These are phyloP conservation scores for Amanita pallidorosea DNA, from an alignment of 768 basidiomycete species.

Conservation along the genomic window DNA sequence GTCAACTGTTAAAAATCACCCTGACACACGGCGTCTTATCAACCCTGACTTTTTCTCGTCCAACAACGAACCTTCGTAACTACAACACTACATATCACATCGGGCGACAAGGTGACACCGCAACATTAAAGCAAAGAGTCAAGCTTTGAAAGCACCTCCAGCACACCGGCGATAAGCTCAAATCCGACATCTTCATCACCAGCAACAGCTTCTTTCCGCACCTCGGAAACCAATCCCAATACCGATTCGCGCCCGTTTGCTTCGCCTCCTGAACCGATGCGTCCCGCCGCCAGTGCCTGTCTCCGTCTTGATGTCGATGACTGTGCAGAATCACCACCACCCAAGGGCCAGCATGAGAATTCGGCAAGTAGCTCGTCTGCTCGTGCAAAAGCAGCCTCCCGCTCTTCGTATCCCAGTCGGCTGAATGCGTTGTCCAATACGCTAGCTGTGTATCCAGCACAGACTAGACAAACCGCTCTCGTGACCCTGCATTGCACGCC, in stretches of 20 bases:
- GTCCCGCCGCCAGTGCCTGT: conserved; percentile 20
- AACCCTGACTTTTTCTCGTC: too few species aligned
- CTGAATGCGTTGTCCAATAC: conserved; percentile 93
- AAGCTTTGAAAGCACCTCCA: conserved; percentile 88
- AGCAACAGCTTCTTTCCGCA: conserved; percentile 53
- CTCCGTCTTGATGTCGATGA: conserved; percentile 21
- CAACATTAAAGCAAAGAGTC: conserved; percentile 63
- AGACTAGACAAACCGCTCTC: conserved; percentile 78
- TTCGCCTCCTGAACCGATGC: conserved; percentile 21
- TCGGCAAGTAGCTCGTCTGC: conserved; percentile 93
- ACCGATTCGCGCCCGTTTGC: conserved; percentile 51
- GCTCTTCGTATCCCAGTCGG: conserved; percentile 80
- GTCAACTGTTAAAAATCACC: too few species aligned
- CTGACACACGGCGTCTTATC: too few species aligned
- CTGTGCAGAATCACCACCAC: conserved; percentile 15
- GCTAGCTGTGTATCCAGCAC: conserved; percentile 88
- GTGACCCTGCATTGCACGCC: conserved; percentile 71
- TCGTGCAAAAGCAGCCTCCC: conserved; percentile 87
- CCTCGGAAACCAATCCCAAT: conserved; percentile 65
- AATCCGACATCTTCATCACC: conserved; percentile 77
- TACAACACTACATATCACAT: neutral
- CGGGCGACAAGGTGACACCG: neutral
- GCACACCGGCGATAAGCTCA: conserved; percentile 84
- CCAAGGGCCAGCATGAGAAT: conserved; percentile 89
- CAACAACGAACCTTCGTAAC: too few species aligned